Percentiles rank a stretch among this genome's conserved stretches.
Conservation (phyloP, 2,329 filamentous ascomycete species). For the Xylariales sp. region DNA sequence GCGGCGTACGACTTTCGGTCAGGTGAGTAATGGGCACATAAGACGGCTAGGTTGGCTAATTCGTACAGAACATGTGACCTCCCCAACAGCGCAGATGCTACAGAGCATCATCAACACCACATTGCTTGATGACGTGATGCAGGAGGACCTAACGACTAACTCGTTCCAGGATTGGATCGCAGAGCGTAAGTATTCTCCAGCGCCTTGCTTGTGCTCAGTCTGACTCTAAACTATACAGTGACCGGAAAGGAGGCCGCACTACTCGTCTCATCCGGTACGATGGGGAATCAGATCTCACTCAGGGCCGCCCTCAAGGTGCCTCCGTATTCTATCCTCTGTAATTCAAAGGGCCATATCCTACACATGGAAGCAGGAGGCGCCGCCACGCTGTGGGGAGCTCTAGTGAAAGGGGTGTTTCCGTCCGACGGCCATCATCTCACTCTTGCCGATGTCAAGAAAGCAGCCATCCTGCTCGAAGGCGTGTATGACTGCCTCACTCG, state of each 20-base stretch:
- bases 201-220: no score
- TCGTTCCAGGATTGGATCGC: not conserved
- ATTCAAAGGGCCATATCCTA: constrained; percentile 73
- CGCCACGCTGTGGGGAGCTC: constrained; percentile 65
- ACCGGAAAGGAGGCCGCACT: constrained; percentile 67
- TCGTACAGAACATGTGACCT: not conserved
- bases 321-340: constrained; percentile 75
- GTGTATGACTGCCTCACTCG: constrained; percentile 76
- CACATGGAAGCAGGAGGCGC: constrained; percentile 64
- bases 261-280: constrained; percentile 84
- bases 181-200: no score
- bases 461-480: constrained; percentile 59
- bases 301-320: constrained; percentile 73
- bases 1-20: not conserved
- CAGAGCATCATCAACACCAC: not conserved
- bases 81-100: not conserved
- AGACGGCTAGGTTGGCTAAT: not conserved
- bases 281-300: constrained; percentile 87
- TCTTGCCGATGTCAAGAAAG: constrained; percentile 63
- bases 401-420: constrained; percentile 62
- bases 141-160: not conserved
- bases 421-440: constrained; percentile 70
- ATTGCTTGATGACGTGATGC: not conserved
- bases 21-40: not conserved
- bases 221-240: no score